Evolutionary conservation across 1,284 basidiomycete species (phyloP), one percentile per base, ranked within the genome.

Genomic region (Crucibulum parvulum): DNA sequence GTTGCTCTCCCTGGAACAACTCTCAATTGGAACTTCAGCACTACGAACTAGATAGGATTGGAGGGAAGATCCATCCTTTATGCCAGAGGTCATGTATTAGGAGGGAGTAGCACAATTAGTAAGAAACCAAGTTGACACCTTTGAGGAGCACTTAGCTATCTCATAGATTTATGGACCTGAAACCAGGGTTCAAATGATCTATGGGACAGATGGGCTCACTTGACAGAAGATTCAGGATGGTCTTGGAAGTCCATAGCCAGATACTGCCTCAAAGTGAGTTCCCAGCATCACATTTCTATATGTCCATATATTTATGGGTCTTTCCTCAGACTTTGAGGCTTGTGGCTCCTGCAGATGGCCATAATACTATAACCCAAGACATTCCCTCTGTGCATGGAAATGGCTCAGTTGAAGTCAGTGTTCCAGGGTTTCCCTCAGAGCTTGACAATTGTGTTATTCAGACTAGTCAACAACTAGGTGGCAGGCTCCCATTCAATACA

Each of bases 1-100:
- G 37, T 35, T 24, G 37, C 53, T 8, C 36, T 37, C 39, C 37
- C 37, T 38, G 59, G 43, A 38, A 67, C 68, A 7, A 41, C 53
- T 5, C 64, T 62, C 18, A 67, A 69, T 46, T 77, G 73, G 75
- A 75, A 75, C 56, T 75, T 65, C 57, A 74, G 71, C 5, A 73
- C 70, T 7, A 55, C 59, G 3, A 60, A 68, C 4, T 71, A 74
- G 52, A 11, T 62, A 9, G 66, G 62, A 3, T 43, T 71, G 16
- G 67, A 69, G 51, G 64, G 66, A 31, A 61, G 66, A 2, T 13
- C 55, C 2, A 37, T 69, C 1, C 41, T 54, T 0, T 74, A 71
- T 47, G 53, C 65, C 6, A 60, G 73, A 51, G 75, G 71, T 4
- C 66, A 60, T 15, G 63, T 70, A 16, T 60, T 77, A 1, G 75